Evolutionary conservation across 257 asterid genomes (phyloP).

Genomic region (Henckelia pumila): DNA sequence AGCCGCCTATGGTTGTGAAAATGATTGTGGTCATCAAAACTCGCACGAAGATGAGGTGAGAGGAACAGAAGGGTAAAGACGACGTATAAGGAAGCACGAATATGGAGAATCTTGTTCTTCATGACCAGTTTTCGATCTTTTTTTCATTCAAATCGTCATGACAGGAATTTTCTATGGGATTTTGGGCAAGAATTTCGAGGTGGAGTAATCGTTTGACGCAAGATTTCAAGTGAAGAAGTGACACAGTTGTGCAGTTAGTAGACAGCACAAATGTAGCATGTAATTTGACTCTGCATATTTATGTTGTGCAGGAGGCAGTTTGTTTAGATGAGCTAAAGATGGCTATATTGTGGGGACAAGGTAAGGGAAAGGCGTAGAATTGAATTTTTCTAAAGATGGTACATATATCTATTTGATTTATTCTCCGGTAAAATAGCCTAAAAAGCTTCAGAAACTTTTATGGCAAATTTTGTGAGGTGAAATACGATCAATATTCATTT

Average conservation of each 20-base stretch:
- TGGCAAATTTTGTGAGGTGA: background rate
- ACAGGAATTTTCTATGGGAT: background rate
- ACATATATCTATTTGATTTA: too few relatives aligned
- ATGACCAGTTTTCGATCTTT: background rate
- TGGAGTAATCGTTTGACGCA: background rate
- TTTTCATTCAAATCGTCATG: background rate
- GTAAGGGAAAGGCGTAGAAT: background rate
- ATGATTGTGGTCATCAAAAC: background rate
- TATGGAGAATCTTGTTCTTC: conserved; percentile 7
- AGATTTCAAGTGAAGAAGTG: conserved; percentile 3
- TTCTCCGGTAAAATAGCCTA: background rate
- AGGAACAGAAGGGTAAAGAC: conserved; percentile 26
- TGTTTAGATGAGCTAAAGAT: conserved; percentile 33
- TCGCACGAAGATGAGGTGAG: background rate
- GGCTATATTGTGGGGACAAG: background rate
- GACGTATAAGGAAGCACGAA: conserved; percentile 23
- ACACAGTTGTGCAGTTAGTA: background rate
- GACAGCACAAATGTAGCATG: conserved; percentile 9
- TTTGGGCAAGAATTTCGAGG: conserved; percentile 5
- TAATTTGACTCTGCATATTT: background rate
- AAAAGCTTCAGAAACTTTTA: too few relatives aligned
- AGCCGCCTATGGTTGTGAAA: conserved; percentile 24
- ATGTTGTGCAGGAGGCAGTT: conserved; percentile 11
- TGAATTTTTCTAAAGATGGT: background rate
- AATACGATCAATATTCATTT: too few relatives aligned